Base-by-base conservation (phyloP, 2,329 filamentous ascomycete genomes). In the Talaromyces islandicus region DNA sequence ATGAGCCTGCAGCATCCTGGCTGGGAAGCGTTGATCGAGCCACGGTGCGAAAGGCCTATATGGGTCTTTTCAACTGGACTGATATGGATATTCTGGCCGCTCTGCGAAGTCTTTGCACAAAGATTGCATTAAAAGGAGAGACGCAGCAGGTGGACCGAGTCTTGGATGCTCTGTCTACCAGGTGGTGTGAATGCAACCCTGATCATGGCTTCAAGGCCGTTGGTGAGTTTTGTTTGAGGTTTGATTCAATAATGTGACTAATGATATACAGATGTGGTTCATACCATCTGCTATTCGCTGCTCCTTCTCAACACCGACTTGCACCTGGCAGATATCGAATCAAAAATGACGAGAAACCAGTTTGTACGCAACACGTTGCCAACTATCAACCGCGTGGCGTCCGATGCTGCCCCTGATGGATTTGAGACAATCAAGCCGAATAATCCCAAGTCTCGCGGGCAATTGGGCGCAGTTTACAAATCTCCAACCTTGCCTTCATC, bases 111-210 rank as follows among this genome's bases (percentile, higher is more conserved):
- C 82, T 99, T 27, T 99, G 94, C 73, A 85, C 85, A 57, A 88
- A 90, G 32, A 81, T 97, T 25, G 82, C 94, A 4, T 81, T 99
- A 60, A 90, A 90, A 66, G 94, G 90, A 46, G 94, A 99, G 76
- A 96, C 92, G 2, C 94, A 99, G 75, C 93, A 99, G 74, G 91
- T 99, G 21, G 94, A 99, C 72, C 89, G 94, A 35, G 93, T 99
- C 61, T 78, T 99, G 64, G 90, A 95, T 68, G 88, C 90, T 21
- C 93, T 97, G 68, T 91, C 94, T 3, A 87, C 86, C 64, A 83
- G 93, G 63, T 99, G 94, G 94, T 96, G 91, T 72, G 85, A 90
- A 66, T 97, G 92, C 80, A 99, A 99, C 71, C 85, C 90, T 0
- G 88, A 87, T 50, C 92, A 99, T 74, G 92, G 93, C 14, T 99